Percentiles rank a stretch among this genome's conserved stretches.
phyloP scores from a whole-genome alignment of 78 protist genomes.

The Chrysochromulina parva region DNA sequence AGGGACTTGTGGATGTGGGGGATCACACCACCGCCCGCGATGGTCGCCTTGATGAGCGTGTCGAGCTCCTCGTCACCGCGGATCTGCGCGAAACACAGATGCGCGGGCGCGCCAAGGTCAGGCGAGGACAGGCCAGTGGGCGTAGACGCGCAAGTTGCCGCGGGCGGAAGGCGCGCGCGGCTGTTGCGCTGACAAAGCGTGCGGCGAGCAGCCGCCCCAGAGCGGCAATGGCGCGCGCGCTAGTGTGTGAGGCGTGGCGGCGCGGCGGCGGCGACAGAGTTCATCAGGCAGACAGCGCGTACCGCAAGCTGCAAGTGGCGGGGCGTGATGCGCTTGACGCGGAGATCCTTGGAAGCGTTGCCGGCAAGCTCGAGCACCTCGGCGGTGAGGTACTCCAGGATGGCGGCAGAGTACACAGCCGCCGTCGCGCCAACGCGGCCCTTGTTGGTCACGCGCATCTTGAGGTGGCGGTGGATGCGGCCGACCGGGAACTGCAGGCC shows the following conservation, averaged over 20 bases:
- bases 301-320: constrained; percentile 94
- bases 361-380: constrained; percentile 94
- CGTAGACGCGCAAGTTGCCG: too few relatives aligned
- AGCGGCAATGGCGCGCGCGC: too few relatives aligned
- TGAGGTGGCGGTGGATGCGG: constrained; percentile 88
- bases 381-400: constrained; percentile 85
- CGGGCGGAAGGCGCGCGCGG: too few relatives aligned
- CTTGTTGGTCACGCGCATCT: constrained; percentile 61
- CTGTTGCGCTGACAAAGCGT: too few relatives aligned
- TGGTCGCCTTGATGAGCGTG: constrained; percentile 86
- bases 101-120: too few relatives aligned
- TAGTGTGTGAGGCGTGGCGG: too few relatives aligned
- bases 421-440: constrained; percentile 88
- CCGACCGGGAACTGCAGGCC: constrained; percentile 83
- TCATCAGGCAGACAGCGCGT: too few relatives aligned
- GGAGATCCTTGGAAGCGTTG: constrained; percentile 81
- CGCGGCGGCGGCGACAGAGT: too few relatives aligned
- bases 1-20: constrained; percentile 92
- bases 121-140: too few relatives aligned
- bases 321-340: constrained; percentile 91
- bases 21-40: constrained; percentile 95
- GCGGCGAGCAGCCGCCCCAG: too few relatives aligned
- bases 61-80: constrained; percentile 94
- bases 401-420: constrained; percentile 93
- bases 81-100: constrained; percentile 33